phyloP scores from a whole-genome alignment of 441 rosid species.

The Pelargonium fulgidum region DNA sequence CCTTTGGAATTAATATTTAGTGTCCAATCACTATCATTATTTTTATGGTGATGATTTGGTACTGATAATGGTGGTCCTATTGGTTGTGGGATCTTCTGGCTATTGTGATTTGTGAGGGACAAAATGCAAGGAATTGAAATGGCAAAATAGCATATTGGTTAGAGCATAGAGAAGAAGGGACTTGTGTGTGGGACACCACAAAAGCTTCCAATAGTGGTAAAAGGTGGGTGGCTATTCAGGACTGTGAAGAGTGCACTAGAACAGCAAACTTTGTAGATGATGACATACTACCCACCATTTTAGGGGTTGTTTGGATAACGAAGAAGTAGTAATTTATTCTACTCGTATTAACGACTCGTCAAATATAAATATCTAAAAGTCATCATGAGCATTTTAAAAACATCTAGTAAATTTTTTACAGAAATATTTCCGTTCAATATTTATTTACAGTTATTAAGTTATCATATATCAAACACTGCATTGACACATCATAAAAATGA shows the following conservation, averaged over 20 bases:
- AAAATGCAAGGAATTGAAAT: neutral
- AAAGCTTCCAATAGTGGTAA: neutral
- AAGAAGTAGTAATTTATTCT: no score
- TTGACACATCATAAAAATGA: no score
- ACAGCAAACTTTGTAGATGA: neutral
- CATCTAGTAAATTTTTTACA: no score
- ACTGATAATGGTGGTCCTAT: neutral
- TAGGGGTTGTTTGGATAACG: no score
- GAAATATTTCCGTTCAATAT: no score
- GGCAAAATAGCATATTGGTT: neutral
- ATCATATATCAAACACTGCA: no score
- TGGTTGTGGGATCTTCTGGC: neutral
- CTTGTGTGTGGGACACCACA: neutral
- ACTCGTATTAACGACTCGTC: no score
- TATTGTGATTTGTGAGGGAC: neutral
- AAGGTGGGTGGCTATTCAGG: neutral
- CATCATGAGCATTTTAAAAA: no score
- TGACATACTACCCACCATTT: neutral
- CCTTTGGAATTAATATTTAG: neutral
- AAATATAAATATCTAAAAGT: no score
- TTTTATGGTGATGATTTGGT: conserved; percentile 4
- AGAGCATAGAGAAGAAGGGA: no score
- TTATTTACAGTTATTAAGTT: no score
- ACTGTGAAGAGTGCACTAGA: neutral
- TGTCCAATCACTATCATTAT: neutral